Base-by-base conservation (phyloP, 2,329 filamentous ascomycete genomes). In the Trichoderma sp. region DNA sequence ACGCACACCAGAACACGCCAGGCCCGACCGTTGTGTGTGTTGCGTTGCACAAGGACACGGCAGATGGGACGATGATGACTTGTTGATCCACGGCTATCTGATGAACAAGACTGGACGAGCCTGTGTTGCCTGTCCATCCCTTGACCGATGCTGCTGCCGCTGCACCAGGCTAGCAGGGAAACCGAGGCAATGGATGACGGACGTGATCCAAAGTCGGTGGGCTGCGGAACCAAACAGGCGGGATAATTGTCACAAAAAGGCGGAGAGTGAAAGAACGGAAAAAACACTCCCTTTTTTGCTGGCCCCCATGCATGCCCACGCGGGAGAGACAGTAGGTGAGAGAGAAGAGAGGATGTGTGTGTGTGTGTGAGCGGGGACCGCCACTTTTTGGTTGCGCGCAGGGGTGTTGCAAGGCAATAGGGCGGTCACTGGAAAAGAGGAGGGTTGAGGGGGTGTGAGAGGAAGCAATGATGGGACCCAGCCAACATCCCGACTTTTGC, bases 381-480 rank as follows among this genome's bases (percentile, higher is more conserved):
- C 63, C 55, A 65, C 57, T 65, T 65, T 65, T 26, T 52, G 47
- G 55, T 52, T 39, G 45, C 34, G 28, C 15, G 47, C 55, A 48
- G 57, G 55, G 63, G 55, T 59, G 39, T 51, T 48, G 57, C 63
- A 41, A 48, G 48, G 63, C 48, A 65, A 60, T 47, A 47, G 55
- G 56, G 63, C 63, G 63, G 63, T 65, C 63, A 65, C 63, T 62
- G 63, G 7, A 55, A 65, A 45, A n/a, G 47, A 60, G 34, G 12
- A 21, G n/a, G 44, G 30, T 30, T 30, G 30, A 30, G 7, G 30
- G 30, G 30, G 30, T 30, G 30, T 30, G 30, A 30, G 30, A 30
- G 7, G 24, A 24, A 44, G 47, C 3, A 28, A 45, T 39, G 50
- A 55, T 55, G 59, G 34, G 50, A 14, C 50, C 59, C 41, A 54